Base-by-base conservation (phyloP, 306 rosid species). In the Boehmeria nivea region DNA sequence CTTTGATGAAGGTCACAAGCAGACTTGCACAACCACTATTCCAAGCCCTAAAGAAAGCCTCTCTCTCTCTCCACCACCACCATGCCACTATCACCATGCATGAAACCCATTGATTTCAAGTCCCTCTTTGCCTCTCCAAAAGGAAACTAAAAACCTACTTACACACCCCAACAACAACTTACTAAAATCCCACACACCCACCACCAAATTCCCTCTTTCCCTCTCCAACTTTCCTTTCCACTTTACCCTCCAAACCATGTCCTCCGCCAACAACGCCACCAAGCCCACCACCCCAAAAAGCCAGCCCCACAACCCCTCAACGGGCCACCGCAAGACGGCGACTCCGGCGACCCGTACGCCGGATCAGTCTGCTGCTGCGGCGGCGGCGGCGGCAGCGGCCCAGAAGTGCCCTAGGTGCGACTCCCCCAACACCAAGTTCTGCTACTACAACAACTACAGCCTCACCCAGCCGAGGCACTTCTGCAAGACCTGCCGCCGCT, bases 371-470 rank as follows among this genome's bases (percentile, higher is more conserved):
- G n/a, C n/a, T n/a, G n/a, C n/a, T n/a, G n/a, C n/a, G n/a, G 75
- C 75, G 53, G 68, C 57, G 4, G 78, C 71, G 4, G 79, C 69
- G 15, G 83, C 81, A 49, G 91, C 78, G 26, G 67, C 59, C 42
- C 55, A 65, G 11, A 90, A 82, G 75, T 91, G 98, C 20, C 98
- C 98, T 0, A 45, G 98, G 31, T 91, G 98, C 43, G 93, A 87
- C 53, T 91, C 98, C 0, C 87, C 94, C 36, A 87, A 87, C 83
- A 91, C 98, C 22, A 91, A 91, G 54, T 91, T 91, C 81, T 91
- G 98, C 62, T 91, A 91, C 89, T 91, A 84, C 85, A 91, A 91
- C 79, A 91, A 91, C 68, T 91, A 91, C 76, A 87, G 94, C 71
- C 88, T 91, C 42, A 84, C 93, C 4, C 99, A 91, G 69, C 99